Conservation (phyloP, 2,329 filamentous ascomycete species). For the Colletotrichum higginsianum region DNA sequence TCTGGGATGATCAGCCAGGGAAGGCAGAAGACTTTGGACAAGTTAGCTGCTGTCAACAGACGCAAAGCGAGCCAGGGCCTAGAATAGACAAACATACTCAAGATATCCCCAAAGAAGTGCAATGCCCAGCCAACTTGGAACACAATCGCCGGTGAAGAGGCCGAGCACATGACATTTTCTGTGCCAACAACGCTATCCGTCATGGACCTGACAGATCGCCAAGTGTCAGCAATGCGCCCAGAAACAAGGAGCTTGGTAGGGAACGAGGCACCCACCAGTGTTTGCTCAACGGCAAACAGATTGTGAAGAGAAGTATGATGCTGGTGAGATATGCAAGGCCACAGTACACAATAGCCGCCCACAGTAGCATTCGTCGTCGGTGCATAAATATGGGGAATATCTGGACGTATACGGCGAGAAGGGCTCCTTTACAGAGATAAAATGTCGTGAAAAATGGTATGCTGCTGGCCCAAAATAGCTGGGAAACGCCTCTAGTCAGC, state of each 20-base stretch:
- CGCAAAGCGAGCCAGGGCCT: not conserved
- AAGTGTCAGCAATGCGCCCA: not conserved
- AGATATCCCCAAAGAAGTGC: slow-evolving; percentile 36
- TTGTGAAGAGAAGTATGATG: slow-evolving; percentile 33
- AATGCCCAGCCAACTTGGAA: slow-evolving; percentile 39
- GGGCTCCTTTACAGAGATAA: slow-evolving; percentile 37
- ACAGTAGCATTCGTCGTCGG: slow-evolving; percentile 31
- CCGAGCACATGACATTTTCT: slow-evolving; percentile 33
- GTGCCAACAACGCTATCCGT: slow-evolving; percentile 17
- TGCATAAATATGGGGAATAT: slow-evolving; percentile 38
- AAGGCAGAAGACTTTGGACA: slow-evolving; percentile 16
- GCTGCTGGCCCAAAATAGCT: slow-evolving; percentile 40
- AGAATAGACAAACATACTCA: not conserved
- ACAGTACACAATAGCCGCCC: slow-evolving; percentile 26
- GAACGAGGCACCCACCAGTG: slow-evolving; percentile 18
- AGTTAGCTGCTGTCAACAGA: not conserved
- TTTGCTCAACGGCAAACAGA: slow-evolving; percentile 34
- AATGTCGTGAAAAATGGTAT: slow-evolving; percentile 38
- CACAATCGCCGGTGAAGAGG: slow-evolving; percentile 24
- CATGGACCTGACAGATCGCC: not conserved
- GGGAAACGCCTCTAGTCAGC: not conserved
- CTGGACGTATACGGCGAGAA: slow-evolving; percentile 35
- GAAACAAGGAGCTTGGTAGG: too few species aligned
- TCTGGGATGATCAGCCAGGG: slow-evolving; percentile 34
- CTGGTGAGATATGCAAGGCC: slow-evolving; percentile 29